Evolutionary conservation across 179 eudicot species (phyloP).

Genomic region (Camellia oleifera): DNA sequence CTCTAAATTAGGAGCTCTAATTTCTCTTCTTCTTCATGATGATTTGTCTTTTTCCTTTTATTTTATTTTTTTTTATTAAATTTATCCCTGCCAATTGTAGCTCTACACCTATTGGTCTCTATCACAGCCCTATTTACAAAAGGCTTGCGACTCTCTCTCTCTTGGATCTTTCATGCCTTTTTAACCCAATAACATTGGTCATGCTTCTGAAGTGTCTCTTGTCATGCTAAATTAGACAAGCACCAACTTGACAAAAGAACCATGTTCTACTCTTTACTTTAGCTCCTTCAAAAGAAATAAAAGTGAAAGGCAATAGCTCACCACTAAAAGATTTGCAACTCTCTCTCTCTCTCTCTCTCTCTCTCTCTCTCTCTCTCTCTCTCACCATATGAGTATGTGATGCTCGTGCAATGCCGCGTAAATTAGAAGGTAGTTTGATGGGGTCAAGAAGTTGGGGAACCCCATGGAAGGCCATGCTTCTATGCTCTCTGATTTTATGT

Average conservation of each 20-base stretch:
- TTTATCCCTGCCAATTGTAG: too few species aligned
- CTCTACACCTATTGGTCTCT: too few species aligned
- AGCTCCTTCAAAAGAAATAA: neutral
- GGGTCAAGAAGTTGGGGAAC: neutral
- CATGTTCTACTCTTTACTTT: neutral
- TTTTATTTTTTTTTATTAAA: too few species aligned
- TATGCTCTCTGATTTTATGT: neutral
- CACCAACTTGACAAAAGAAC: neutral
- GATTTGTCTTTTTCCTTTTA: too few species aligned
- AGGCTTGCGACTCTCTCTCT: too few species aligned
- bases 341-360: too few species aligned
- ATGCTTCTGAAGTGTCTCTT: neutral
- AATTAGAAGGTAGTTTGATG: constrained; percentile 11
- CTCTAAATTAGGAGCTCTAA: too few species aligned
- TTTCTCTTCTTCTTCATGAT: too few species aligned
- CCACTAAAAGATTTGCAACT: neutral
- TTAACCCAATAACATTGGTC: neutral
- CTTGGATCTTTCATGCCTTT: too few species aligned
- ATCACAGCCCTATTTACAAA: too few species aligned
- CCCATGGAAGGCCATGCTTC: neutral
- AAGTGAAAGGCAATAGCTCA: neutral
- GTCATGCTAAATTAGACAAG: neutral
- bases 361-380: constrained; percentile 6
- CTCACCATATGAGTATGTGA: neutral
- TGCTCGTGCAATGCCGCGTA: constrained; percentile 24